phyloP scores from a whole-genome alignment of 441 rosid genomes.

The Bruguiera hainesii region DNA sequence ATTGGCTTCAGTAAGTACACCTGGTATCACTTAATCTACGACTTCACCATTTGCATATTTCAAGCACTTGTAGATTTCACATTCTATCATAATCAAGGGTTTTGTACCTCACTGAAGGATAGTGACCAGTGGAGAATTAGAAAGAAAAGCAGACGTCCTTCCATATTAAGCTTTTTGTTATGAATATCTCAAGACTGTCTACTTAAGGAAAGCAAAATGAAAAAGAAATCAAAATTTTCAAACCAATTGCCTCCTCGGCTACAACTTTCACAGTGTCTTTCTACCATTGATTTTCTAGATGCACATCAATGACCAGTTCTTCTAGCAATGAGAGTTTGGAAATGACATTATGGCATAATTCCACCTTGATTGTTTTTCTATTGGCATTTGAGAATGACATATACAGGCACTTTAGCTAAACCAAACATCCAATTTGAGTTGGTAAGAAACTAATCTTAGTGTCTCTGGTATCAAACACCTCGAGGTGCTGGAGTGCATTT shows the following conservation, averaged over 20 bases:
- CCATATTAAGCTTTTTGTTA: neutral
- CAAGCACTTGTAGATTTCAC: neutral
- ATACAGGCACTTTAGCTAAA: slow-evolving; percentile 22
- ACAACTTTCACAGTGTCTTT: slow-evolving; percentile 17
- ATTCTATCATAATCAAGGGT: neutral
- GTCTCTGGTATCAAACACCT: slow-evolving; percentile 36
- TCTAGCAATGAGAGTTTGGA: slow-evolving; percentile 24
- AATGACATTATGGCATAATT: slow-evolving; percentile 13
- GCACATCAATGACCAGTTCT: slow-evolving; percentile 32
- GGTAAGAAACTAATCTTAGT: slow-evolving; percentile 29
- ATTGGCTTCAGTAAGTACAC: neutral
- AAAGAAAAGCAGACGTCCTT: neutral
- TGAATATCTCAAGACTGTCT: neutral
- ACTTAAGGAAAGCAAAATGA: slow-evolving; percentile 23
- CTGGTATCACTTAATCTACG: neutral
- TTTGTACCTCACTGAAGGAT: neutral
- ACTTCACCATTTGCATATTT: neutral
- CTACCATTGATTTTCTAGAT: slow-evolving; percentile 28
- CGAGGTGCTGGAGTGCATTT: slow-evolving; percentile 21
- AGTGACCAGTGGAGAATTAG: neutral
- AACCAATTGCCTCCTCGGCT: slow-evolving; percentile 15
- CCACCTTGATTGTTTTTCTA: neutral
- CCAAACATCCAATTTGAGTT: slow-evolving; percentile 12
- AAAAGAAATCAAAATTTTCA: neutral
- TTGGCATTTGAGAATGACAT: slow-evolving; percentile 20